phyloP scores from a whole-genome alignment of 2,329 filamentous ascomycete species.

The Fusarium sp. region DNA sequence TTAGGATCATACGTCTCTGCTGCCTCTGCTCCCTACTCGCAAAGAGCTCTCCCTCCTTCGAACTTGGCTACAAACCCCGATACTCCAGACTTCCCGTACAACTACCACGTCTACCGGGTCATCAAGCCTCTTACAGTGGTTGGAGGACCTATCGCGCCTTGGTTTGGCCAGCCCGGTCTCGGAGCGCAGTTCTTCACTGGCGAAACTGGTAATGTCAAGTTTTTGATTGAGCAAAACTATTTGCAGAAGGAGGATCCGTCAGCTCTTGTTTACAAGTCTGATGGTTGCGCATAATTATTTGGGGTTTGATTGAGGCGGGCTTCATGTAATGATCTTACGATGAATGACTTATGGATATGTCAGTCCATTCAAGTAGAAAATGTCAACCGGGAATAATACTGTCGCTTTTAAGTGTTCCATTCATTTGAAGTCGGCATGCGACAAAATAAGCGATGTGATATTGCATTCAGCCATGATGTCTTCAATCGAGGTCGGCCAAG shows the following conservation, averaged over 20 bases:
- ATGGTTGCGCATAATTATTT: conserved; percentile 17
- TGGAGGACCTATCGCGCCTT: conserved; percentile 58
- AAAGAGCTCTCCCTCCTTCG: conserved; percentile 57
- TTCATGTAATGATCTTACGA: neutral
- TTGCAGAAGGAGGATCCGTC: conserved; percentile 24
- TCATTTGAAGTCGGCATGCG: neutral
- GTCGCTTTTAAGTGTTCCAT: neutral
- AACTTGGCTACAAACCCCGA: conserved; percentile 52
- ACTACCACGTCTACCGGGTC: conserved; percentile 61
- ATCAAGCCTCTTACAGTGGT: conserved; percentile 51
- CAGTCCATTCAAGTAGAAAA: neutral
- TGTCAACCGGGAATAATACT: neutral
- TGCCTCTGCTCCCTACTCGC: conserved; percentile 57
- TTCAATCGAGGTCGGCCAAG: neutral
- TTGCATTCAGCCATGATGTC: neutral
- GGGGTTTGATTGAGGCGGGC: neutral
- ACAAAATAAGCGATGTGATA: too few species aligned
- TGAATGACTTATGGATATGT: neutral
- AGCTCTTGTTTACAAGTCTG: conserved; percentile 21
- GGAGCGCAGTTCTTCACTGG: conserved; percentile 49
- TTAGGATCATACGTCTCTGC: conserved; percentile 51
- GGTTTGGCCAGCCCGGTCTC: conserved; percentile 61
- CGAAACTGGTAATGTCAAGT: conserved; percentile 38
- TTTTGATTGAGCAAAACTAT: conserved; percentile 30
- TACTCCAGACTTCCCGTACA: conserved; percentile 52